Base-by-base conservation (phyloP, 306 rosid genomes). In the Psophocarpus tetragonolobus region DNA sequence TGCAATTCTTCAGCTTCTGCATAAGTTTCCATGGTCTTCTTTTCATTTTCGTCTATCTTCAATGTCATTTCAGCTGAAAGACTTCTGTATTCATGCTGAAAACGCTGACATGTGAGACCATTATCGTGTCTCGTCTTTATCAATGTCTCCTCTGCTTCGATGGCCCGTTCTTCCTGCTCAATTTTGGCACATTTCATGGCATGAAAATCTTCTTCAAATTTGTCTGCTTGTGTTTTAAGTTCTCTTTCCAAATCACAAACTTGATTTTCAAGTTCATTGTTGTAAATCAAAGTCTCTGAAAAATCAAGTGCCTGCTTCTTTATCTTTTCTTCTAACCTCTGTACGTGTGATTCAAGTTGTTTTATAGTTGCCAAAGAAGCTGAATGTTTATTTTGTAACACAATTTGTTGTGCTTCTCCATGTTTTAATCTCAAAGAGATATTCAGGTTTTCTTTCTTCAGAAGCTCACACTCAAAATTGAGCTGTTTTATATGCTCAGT, bases 211-310 rank as follows among this genome's bases (percentile, higher is more conserved):
- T 73, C 84, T 83, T 91, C 82, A 56, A 82, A 91, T 32, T 84
- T 83, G 26, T 80, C 87, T 39, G 88, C 91, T 81, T 92, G 96
- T 29, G 61, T 73, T 80, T 78, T 88, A 81, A 90, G 77, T 77
- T 91, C 96, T 74, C 76, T 85, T 83, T 85, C 96, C 86, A 90
- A 82, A 68, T 30, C 67, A 60, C 39, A 2, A 65, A 73, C 84
- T 86, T 82, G 36, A 91, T 53, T 84, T 79, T 95, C 97, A 74
- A 95, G 97, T 71, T 95, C 97, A 81, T 88, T 68, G 80, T 88
- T 91, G 62, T 79, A 89, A 69, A 78, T 80, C 88, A 86, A 84
- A 70, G 88, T 86, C 30, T 76, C 89, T 63, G 97, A 84, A 35
- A 87, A 81, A 68, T 85, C 96, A 70, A 86, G 86, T 5, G 85